A percentile compares a stretch with the other conserved stretches of the same genome.
Conservation (phyloP, 305 asterid species). For the Striga hermonthica region DNA sequence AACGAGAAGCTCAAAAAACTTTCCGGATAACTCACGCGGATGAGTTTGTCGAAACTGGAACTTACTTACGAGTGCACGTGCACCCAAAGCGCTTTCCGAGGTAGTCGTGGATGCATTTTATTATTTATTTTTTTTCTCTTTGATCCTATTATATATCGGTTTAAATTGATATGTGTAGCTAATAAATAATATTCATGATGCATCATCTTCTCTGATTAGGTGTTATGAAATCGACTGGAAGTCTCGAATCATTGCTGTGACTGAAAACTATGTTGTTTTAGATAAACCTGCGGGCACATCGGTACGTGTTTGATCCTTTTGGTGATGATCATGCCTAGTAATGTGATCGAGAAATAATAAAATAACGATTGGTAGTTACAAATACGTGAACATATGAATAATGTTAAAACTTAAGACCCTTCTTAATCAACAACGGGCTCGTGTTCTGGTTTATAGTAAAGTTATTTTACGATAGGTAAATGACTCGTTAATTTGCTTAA, state of each 20-base stretch:
- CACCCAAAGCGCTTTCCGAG: constrained; percentile 97
- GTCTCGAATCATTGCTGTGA: constrained; percentile 76
- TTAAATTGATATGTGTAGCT: background rate
- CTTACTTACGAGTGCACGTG: constrained; percentile 86
- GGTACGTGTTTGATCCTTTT: constrained; percentile 51
- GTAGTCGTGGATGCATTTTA: constrained; percentile 34
- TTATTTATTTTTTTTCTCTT: background rate
- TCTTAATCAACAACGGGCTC: no score
- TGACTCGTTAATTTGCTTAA: background rate
- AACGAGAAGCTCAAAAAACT: constrained; percentile 85
- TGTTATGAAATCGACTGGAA: constrained; percentile 92
- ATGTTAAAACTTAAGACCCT: no score
- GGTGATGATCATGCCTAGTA: background rate
- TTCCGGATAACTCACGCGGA: constrained; percentile 54
- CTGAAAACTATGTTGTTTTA: constrained; percentile 67
- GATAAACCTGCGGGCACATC: constrained; percentile 98
- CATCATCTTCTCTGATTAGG: constrained; percentile 42
- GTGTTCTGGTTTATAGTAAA: no score
- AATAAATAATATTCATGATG: constrained; percentile 3
- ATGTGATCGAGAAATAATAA: no score
- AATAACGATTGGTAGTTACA: no score
- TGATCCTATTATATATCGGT: background rate
- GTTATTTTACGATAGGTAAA: background rate
- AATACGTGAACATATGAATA: no score
- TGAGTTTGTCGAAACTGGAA: constrained; percentile 84